These are phyloP conservation scores for Russula compacta DNA, from an alignment of 768 basidiomycete species.

Conservation along the genomic window DNA sequence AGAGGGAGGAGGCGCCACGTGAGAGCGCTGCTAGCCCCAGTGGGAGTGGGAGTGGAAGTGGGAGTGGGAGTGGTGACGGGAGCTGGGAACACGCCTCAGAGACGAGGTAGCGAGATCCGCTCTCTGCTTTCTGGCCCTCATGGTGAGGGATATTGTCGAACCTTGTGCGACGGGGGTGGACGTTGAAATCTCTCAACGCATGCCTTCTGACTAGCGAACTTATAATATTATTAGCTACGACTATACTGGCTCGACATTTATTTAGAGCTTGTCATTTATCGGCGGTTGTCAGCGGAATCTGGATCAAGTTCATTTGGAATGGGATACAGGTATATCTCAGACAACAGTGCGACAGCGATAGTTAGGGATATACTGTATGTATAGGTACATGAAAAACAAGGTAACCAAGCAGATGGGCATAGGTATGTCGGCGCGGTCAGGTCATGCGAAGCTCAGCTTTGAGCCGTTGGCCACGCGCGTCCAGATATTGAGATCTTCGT, in stretches of 20 bases:
- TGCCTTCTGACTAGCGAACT: not conserved
- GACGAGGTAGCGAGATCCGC: slow-evolving; percentile 26
- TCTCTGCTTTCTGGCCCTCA: not conserved
- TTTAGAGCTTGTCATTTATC: not conserved
- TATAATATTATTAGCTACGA: not conserved
- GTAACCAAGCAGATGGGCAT: slow-evolving; percentile 2
- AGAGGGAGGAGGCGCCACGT: slow-evolving; percentile 13
- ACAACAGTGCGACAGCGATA: slow-evolving; percentile 12
- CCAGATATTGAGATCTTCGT: slow-evolving; percentile 78
- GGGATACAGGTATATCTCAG: slow-evolving; percentile 8
- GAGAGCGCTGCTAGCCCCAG: slow-evolving; percentile 4
- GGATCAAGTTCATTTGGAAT: not conserved
- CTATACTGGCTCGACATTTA: not conserved
- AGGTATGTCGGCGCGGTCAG: too few relatives aligned
- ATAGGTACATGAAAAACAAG: slow-evolving; percentile 4
- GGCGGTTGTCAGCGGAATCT: not conserved
- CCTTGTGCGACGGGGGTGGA: not conserved
- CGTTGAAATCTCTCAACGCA: not conserved
- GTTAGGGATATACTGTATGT: not conserved
- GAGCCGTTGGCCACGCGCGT: slow-evolving; percentile 75
- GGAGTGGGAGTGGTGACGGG: slow-evolving; percentile 46
- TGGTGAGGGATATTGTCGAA: not conserved
- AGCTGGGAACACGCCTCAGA: slow-evolving; percentile 70
- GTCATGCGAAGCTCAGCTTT: slow-evolving; percentile 54
- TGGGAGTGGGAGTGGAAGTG: slow-evolving; percentile 27